Evolutionary conservation across 805 yeast genomes (phyloP).

Genomic region (Naumovozyma dairenensis): DNA sequence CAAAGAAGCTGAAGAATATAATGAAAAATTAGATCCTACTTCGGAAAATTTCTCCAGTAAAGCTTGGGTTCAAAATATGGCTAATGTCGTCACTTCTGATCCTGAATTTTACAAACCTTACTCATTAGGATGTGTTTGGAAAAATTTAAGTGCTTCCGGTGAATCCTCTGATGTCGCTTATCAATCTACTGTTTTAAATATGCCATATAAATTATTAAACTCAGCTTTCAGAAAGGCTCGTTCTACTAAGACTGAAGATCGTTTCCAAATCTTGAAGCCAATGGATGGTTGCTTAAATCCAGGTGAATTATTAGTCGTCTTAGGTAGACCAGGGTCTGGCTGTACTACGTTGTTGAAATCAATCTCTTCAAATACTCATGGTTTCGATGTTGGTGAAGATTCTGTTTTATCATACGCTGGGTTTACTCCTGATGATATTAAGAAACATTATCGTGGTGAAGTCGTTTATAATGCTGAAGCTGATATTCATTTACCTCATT

Average conservation of each 20-base stretch:
- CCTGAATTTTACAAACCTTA: constrained; percentile 52
- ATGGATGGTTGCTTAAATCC: constrained; percentile 51
- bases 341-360: constrained; percentile 54
- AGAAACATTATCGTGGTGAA: constrained; percentile 46
- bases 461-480: constrained; percentile 56
- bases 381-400: constrained; percentile 38
- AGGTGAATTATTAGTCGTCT: constrained; percentile 61
- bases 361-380: constrained; percentile 46
- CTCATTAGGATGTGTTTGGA: constrained; percentile 48
- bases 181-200: constrained; percentile 49
- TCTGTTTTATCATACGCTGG: constrained; percentile 43
- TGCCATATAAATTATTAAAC: constrained; percentile 20
- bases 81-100: constrained; percentile 41
- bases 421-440: constrained; percentile 36
- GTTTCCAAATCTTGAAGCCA: constrained; percentile 39
- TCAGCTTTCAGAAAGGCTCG: constrained; percentile 9
- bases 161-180: constrained; percentile 51
- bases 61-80: constrained; percentile 56
- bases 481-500: constrained; percentile 54
- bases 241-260: constrained; percentile 17
- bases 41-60: constrained; percentile 44
- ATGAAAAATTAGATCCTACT: constrained; percentile 48
- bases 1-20: constrained; percentile 17
- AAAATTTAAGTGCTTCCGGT: constrained; percentile 53
- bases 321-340: constrained; percentile 75